These are phyloP conservation scores for Zopfia rhizophila DNA, from an alignment of 2,329 filamentous ascomycete species.

Conservation along the genomic window DNA sequence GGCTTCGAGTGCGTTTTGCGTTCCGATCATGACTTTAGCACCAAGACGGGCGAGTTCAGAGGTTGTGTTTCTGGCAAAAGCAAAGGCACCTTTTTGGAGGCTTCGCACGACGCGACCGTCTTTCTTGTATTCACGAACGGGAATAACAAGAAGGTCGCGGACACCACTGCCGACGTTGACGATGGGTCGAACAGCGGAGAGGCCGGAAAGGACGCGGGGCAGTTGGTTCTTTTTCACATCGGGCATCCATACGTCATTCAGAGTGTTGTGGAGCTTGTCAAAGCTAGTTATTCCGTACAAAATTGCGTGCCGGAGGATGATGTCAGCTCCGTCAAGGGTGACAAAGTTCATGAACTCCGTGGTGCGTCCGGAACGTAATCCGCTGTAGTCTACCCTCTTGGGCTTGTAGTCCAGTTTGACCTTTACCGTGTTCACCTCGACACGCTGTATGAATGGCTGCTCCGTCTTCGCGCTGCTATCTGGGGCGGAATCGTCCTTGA, in stretches of 20 bases:
- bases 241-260: slow-evolving; percentile 97
- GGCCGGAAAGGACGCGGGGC: slow-evolving; percentile 84
- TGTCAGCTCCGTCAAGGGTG: slow-evolving; percentile 86
- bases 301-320: slow-evolving; percentile 88
- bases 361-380: slow-evolving; percentile 89
- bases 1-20: slow-evolving; percentile 89
- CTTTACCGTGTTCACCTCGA: slow-evolving; percentile 84
- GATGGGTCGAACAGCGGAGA: slow-evolving; percentile 88
- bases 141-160: slow-evolving; percentile 85
- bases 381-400: slow-evolving; percentile 95
- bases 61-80: slow-evolving; percentile 92
- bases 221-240: slow-evolving; percentile 92
- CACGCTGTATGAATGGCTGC: slow-evolving; percentile 86
- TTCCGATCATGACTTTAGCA: slow-evolving; percentile 93
- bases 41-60: slow-evolving; percentile 94
- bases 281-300: slow-evolving; percentile 93
- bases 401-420: slow-evolving; percentile 97
- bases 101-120: slow-evolving; percentile 92
- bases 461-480: slow-evolving; percentile 70
- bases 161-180: slow-evolving; percentile 92
- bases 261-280: slow-evolving; percentile 84
- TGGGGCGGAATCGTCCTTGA: slow-evolving; percentile 79
- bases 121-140: slow-evolving; percentile 91
- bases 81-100: slow-evolving; percentile 87
- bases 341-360: slow-evolving; percentile 99